Percentiles rank a stretch among this genome's conserved stretches.
These are phyloP conservation scores for Endotrypanum monterogeii DNA, from an alignment of 208 protist species.

Conservation along the genomic window DNA sequence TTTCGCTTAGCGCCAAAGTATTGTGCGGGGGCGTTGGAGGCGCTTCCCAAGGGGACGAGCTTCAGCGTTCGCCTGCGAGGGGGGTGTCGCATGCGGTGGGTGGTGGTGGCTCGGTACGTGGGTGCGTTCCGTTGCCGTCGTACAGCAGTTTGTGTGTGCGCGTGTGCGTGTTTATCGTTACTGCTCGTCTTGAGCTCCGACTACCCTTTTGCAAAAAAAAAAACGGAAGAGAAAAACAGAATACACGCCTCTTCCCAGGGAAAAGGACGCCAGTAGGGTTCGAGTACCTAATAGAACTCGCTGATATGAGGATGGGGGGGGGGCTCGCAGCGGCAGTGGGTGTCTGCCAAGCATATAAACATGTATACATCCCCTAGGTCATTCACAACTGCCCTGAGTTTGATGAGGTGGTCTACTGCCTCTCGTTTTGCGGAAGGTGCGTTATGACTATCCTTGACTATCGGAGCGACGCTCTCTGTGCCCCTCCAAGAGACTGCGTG, in stretches of 20 bases:
- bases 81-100: neutral
- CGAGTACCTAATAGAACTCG: neutral
- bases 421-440: neutral
- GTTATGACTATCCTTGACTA: neutral
- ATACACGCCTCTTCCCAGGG: too few relatives aligned
- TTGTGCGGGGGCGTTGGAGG: neutral
- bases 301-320: neutral
- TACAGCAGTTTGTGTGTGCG: neutral
- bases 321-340: neutral
- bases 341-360: neutral
- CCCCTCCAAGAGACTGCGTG: neutral
- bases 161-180: neutral
- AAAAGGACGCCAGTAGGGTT: neutral
- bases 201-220: neutral
- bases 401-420: neutral
- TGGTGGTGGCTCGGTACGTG: neutral
- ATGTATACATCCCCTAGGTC: too few relatives aligned
- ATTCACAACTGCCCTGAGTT: neutral
- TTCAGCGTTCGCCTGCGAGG: neutral
- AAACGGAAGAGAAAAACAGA: neutral
- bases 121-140: neutral
- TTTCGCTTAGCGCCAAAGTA: neutral
- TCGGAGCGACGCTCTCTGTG: neutral
- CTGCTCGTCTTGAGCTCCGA: neutral
- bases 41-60: neutral